phyloP scores from a whole-genome alignment of 768 basidiomycete genomes.

The Phanerodontia chrysosporium region DNA sequence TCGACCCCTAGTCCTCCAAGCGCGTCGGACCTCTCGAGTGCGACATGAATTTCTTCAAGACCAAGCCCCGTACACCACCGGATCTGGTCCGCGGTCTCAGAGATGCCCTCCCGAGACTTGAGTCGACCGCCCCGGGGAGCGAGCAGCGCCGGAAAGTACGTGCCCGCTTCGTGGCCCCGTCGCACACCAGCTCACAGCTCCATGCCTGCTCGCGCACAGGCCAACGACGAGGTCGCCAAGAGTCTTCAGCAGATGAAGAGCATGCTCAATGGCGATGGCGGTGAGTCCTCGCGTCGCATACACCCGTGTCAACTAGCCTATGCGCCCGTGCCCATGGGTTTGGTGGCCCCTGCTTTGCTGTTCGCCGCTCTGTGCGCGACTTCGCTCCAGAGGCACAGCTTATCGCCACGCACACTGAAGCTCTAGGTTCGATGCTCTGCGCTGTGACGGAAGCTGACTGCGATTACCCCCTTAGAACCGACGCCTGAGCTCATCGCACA shows the following conservation, averaged over 20 bases:
- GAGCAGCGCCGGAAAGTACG: conserved; percentile 80
- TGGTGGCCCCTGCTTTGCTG: neutral
- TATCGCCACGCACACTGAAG: neutral
- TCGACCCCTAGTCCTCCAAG: neutral
- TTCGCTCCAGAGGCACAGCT: neutral
- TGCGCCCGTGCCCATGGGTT: neutral
- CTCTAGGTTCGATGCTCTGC: neutral
- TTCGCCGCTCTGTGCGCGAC: neutral
- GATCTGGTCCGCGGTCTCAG: conserved; percentile 81
- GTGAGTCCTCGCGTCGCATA: conserved; percentile 36
- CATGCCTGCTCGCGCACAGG: conserved; percentile 39
- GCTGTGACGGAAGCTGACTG: neutral
- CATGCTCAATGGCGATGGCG: conserved; percentile 84
- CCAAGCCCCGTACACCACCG: conserved; percentile 81
- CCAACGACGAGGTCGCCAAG: conserved; percentile 85
- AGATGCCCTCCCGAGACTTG: conserved; percentile 76
- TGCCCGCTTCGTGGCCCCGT: neutral
- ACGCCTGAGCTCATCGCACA: conserved; percentile 89
- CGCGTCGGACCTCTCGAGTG: neutral
- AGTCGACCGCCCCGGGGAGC: conserved; percentile 64
- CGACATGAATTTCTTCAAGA: conserved; percentile 93
- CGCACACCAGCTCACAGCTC: neutral
- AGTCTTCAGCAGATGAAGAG: conserved; percentile 87
- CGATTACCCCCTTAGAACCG: conserved; percentile 48
- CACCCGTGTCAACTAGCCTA: neutral